Evolutionary conservation across 192 early-diverging fungal genomes (phyloP), one percentile per base, ranked within the genome.

Genomic region (Entrophospora sp.): DNA sequence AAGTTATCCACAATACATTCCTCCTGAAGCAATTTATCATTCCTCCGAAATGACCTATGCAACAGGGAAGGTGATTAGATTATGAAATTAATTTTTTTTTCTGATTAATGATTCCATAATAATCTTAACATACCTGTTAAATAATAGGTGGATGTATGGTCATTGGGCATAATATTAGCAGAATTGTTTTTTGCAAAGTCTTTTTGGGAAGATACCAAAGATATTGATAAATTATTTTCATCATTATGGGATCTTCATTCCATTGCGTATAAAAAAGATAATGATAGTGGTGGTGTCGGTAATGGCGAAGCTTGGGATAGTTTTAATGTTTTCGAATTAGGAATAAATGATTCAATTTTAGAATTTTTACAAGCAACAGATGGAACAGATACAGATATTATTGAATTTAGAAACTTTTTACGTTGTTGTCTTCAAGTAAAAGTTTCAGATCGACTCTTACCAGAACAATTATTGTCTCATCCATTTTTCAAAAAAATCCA

Each of bases 121-220:
- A n/a, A n/a, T n/a, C n/a, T n/a, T n/a, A n/a, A n/a, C n/a, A n/a
- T n/a, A n/a, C 4, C 16, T 30, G n/a, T 32, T 27, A 20, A 42
- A 57, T 44, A 31, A 2, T 65, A 81, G 79, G 73, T 70, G 16
- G 83, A 85, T 64, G 34, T 80, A 12, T 87, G 85, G 85, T 73
- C 80, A 1, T 20, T 84, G 4, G 85, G 80, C 0, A 65, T 87
- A 22, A 75, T 87, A 34, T 60, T 83, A 16, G 62, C 73, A 12
- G 82, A 84, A 65, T 69, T 79, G 49, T 76, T 55, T 59, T 73
- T 77, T 1, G 70, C 79, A 35, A 65, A 73, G 28, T 71, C 77
- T 25, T 85, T 85, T 45, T 85, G 84, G 84, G 69, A 72, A 37
- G 68, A 72, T 34, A 67, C 74, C 20, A 64, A 75, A 24, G 80